Conservation (phyloP, 192 early-diverging fungal species). For the Coemansia sp. region DNA sequence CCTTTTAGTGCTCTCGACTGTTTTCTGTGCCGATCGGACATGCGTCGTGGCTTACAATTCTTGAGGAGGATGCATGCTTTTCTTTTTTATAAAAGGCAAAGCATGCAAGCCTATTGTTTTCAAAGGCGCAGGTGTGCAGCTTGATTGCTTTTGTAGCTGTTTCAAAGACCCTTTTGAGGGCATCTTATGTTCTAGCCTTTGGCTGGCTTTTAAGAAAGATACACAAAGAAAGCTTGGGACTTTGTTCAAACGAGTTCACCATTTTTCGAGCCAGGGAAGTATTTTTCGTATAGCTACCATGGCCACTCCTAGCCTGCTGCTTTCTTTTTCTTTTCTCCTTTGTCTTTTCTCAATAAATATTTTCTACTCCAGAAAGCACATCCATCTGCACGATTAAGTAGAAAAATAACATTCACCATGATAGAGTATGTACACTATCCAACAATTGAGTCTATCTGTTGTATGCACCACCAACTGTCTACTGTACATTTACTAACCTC, state of each 20-base stretch:
- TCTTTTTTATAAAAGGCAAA: neutral
- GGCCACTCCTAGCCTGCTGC: neutral
- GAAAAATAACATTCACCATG: neutral
- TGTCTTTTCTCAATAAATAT: neutral
- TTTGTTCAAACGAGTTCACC: neutral
- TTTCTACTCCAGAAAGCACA: neutral
- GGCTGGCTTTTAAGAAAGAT: neutral
- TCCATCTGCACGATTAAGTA: neutral
- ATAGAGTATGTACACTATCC: neutral
- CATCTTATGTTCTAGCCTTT: neutral
- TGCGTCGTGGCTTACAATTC: neutral
- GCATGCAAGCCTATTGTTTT: neutral
- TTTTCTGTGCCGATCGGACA: neutral
- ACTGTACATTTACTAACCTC: neutral
- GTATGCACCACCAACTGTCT: neutral
- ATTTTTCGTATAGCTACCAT: neutral
- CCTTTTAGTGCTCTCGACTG: neutral
- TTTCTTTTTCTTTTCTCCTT: neutral
- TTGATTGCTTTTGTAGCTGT: neutral
- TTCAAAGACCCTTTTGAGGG: neutral
- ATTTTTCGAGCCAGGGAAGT: neutral
- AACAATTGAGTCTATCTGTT: neutral
- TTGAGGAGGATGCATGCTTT: slow-evolving; percentile 1
- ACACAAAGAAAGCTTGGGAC: neutral
- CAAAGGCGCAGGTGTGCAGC: neutral